A percentile compares a stretch with the other conserved stretches of the same genome.
phyloP scores from a whole-genome alignment of 2,329 filamentous ascomycete genomes.

The Neofusicoccum umdonicola region DNA sequence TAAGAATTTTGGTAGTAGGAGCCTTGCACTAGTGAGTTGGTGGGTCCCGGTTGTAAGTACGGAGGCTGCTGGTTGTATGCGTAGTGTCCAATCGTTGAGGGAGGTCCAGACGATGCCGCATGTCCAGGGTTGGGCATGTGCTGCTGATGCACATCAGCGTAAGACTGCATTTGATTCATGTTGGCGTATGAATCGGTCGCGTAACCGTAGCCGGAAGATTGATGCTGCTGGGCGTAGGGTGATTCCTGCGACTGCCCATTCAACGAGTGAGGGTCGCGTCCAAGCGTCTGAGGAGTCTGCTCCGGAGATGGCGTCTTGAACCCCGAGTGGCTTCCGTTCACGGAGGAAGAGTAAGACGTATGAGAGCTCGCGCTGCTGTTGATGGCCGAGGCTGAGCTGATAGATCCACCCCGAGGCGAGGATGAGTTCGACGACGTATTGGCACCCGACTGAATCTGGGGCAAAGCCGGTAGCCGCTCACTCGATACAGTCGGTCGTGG shows the following conservation, averaged over 20 bases:
- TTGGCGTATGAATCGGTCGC: slow-evolving; percentile 42
- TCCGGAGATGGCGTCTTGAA: slow-evolving; percentile 77
- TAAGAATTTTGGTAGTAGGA: slow-evolving; percentile 72
- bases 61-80: slow-evolving; percentile 72
- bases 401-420: slow-evolving; percentile 73
- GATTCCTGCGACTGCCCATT: slow-evolving; percentile 39
- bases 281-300: slow-evolving; percentile 51
- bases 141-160: slow-evolving; percentile 78
- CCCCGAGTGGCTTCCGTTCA: slow-evolving; percentile 53
- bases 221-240: slow-evolving; percentile 39
- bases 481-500: slow-evolving; percentile 66
- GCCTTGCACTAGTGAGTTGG: slow-evolving; percentile 60
- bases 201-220: slow-evolving; percentile 32
- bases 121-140: slow-evolving; percentile 79
- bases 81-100: slow-evolving; percentile 72
- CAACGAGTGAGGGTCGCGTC: slow-evolving; percentile 34
- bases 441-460: slow-evolving; percentile 63
- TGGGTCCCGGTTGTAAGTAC: slow-evolving; percentile 69
- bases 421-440: slow-evolving; percentile 67
- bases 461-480: slow-evolving; percentile 70
- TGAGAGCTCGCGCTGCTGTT: slow-evolving; percentile 54
- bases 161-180: slow-evolving; percentile 81
- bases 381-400: slow-evolving; percentile 58
- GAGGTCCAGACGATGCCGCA: slow-evolving; percentile 73
- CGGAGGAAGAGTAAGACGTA: slow-evolving; percentile 56